phyloP scores from a whole-genome alignment of 768 basidiomycete genomes.

The Melanogaster broomeanus region DNA sequence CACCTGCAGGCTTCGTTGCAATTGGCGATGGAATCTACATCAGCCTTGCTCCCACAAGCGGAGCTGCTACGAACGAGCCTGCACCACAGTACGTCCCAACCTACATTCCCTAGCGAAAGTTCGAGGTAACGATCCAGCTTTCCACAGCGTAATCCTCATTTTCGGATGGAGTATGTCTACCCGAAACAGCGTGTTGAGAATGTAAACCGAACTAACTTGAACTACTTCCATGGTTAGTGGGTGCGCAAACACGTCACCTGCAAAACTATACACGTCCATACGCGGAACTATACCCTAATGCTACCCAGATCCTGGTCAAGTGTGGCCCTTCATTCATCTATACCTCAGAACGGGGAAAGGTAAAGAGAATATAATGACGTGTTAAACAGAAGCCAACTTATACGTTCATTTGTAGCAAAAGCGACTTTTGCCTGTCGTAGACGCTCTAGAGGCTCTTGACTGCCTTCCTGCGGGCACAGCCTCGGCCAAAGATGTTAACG shows the following conservation, averaged over 20 bases:
- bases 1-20: constrained; percentile 17
- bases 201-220: neutral
- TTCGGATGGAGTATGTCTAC: constrained; percentile 30
- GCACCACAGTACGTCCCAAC: constrained; percentile 20
- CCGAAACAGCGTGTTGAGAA: neutral
- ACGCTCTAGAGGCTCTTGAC: constrained; percentile 24
- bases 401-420: constrained; percentile 8
- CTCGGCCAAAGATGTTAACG: neutral
- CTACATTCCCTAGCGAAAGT: no score
- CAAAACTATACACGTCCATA: constrained; percentile 27
- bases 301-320: constrained; percentile 29
- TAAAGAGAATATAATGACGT: neutral
- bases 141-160: constrained; percentile 28
- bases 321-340: constrained; percentile 22
- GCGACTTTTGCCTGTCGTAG: constrained; percentile 20
- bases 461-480: constrained; percentile 13
- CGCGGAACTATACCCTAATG: constrained; percentile 24
- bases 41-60: neutral
- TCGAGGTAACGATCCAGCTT: neutral
- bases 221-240: constrained; percentile 20
- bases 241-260: constrained; percentile 25
- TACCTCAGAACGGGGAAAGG: constrained; percentile 10
- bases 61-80: neutral
- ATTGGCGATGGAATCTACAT: constrained; percentile 18
- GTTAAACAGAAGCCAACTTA: neutral